Evolutionary conservation across 73 alveolate species (phyloP), one percentile per base, ranked within the genome.

Genomic region (Blepharisma stoltei): DNA sequence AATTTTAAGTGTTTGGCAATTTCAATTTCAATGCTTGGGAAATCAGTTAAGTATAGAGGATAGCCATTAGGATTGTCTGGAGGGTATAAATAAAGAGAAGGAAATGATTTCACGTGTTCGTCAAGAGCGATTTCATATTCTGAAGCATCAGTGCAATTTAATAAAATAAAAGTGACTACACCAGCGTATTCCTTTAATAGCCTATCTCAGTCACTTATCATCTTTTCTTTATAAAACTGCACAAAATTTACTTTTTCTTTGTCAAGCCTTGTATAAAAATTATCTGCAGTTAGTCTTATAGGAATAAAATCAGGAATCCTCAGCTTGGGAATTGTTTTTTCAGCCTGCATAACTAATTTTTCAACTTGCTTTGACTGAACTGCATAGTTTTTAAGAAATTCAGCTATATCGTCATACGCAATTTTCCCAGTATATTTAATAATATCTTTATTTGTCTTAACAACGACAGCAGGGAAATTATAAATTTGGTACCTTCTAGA

Each of bases 371-470:
- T 60, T 60, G 14, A 14, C 11, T 25, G n/a, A 60, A 38, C 73
- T 32, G 41, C 41, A 60, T 18, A 60, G 4, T 25, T 60, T 18
- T 60, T 38, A 8, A 60, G 23, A 60, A 60, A 60, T 38, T 60
- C 45, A 8, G 73, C 14, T 1, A 60, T 60, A 18, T 25, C 46
- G 2, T 60, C 73, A 5, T 14, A 60, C 48, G 14, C 73, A 38
- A 60, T 60, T 60, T 60, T 60, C 73, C 73, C 73, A 1, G 14
- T 38, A 60, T 60, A 60, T 60, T 25, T 60, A 8, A 18, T 9
- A 60, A 20, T 9, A n/a, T 60, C 73, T 9, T 60, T 38, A 8
- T 38, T 38, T 9, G 14, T 14, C 11, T 14, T 38, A 1, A 60
- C 73, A 20, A 60, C 14, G 2, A 60, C 14, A 14, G 73, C 11